Evolutionary conservation across 1,284 basidiomycete species (phyloP).

Genomic region (Coniferiporia sulphurascens): DNA sequence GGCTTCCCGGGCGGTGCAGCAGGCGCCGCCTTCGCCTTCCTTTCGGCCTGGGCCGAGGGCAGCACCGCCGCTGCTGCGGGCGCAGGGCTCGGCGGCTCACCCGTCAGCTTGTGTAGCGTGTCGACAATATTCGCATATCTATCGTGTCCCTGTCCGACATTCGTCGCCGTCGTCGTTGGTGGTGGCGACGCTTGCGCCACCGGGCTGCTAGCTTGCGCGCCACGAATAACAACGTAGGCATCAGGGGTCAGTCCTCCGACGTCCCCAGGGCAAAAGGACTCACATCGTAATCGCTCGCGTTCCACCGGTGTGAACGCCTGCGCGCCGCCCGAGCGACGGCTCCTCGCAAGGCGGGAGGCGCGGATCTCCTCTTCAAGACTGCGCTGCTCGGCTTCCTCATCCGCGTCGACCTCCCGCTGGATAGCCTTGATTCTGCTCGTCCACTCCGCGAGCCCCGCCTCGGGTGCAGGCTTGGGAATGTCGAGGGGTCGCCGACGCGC

Average conservation of each 20-base stretch:
- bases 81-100: conserved; percentile 14
- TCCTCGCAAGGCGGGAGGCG: conserved; percentile 61
- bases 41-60: not conserved
- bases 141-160: conserved; percentile 23
- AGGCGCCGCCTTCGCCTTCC: conserved; percentile 15
- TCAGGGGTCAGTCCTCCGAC: not conserved
- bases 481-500: conserved; percentile 36
- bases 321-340: conserved; percentile 51
- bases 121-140: conserved; percentile 41
- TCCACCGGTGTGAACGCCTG: conserved; percentile 26
- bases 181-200: not conserved
- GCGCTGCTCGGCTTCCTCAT: conserved; percentile 69
- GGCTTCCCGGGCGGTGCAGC: conserved; percentile 24
- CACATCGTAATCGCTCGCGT: conserved; percentile 3
- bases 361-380: conserved; percentile 73
- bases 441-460: conserved; percentile 72
- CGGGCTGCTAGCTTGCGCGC: conserved; percentile 2
- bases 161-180: not conserved
- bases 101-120: conserved; percentile 39
- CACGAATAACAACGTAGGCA: not conserved
- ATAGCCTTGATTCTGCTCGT: conserved; percentile 71
- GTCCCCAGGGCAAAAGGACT: not conserved
- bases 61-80: conserved; percentile 4
- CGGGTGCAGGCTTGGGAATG: conserved; percentile 48
- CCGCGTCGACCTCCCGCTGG: conserved; percentile 72